Conservation (phyloP, 352 stramenopile genomes). For the Phytophthora rubi region DNA sequence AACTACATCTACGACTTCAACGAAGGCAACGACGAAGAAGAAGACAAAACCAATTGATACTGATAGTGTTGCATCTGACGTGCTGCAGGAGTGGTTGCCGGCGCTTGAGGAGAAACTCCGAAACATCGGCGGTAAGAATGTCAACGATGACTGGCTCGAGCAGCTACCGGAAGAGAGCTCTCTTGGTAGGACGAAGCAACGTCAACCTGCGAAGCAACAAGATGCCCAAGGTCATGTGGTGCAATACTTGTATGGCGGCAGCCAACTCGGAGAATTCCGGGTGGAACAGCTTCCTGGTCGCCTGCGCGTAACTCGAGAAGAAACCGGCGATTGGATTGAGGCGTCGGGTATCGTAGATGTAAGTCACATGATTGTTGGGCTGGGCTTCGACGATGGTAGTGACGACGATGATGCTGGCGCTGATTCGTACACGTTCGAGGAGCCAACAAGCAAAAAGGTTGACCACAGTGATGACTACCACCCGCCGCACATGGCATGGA, state of each 20-base stretch:
- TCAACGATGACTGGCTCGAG: conserved; percentile 35
- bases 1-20: neutral
- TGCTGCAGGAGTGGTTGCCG: conserved; percentile 58
- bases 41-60: conserved; percentile 17
- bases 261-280: conserved; percentile 63
- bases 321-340: conserved; percentile 78
- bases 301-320: conserved; percentile 66
- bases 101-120: conserved; percentile 55
- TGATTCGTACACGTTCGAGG: conserved; percentile 40
- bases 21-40: conserved; percentile 4
- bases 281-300: conserved; percentile 64
- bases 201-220: conserved; percentile 19
- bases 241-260: conserved; percentile 63
- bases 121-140: conserved; percentile 27
- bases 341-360: conserved; percentile 53
- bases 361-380: conserved; percentile 49
- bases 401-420: conserved; percentile 25
- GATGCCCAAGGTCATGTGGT: conserved; percentile 22
- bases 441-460: conserved; percentile 17
- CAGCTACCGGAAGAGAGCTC: conserved; percentile 31
- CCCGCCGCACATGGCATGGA: conserved; percentile 43
- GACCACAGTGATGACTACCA: conserved; percentile 37
- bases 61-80: conserved; percentile 21
- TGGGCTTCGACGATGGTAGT: conserved; percentile 33
- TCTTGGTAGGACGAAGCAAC: neutral